Evolutionary conservation across 176 grass and related monocot genomes (phyloP), one percentile per base, ranked within the genome.

Genomic region (Miscanthus lutarioriparius): DNA sequence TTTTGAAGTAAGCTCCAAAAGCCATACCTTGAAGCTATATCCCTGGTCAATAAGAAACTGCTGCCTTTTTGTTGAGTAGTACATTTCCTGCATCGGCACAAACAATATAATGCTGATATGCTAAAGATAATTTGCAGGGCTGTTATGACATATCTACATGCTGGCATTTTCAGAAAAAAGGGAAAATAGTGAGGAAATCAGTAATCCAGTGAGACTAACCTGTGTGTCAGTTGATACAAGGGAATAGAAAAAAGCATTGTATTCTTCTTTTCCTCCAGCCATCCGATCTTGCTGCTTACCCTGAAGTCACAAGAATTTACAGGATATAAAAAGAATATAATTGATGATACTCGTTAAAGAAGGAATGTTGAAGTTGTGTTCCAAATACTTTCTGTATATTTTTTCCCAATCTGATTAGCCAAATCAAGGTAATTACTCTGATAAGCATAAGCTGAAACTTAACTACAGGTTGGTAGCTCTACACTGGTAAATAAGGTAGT

Each of bases 211-310:
- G 17, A 74, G 27, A 11, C 48, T 49, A n/a, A 95, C 96, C 91
- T 98, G 96, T 67, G 96, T 98, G 75, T 98, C 96, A 61, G 96
- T 98, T 25, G 96, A 98, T 82, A 98, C 96, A 83, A 98, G 93
- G 26, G 96, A 98, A 86, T 95, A 98, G 89, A 98, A 98, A 83
- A 95, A 98, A 67, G 96, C 96, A 86, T 98, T 98, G 87, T 98
- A 98, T 87, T 98, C 96, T 95, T 98, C 96, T 93, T 98, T 98
- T 48, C 96, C 96, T 39, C 96, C 96, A 84, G 96, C 92, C 87
- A 98, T 88, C 81, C 96, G 92, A 86, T 98, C 96, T 92, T 98
- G 96, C 30, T 88, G 91, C 80, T 90, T 89, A 77, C 96, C 96
- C 96, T 98, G 67, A 22, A 80, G 53, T 38, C 67, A 43, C 28